Evolutionary conservation across 768 basidiomycete species (phyloP), one percentile per base, ranked within the genome.

Genomic region (Tricholoma furcatifolium): DNA sequence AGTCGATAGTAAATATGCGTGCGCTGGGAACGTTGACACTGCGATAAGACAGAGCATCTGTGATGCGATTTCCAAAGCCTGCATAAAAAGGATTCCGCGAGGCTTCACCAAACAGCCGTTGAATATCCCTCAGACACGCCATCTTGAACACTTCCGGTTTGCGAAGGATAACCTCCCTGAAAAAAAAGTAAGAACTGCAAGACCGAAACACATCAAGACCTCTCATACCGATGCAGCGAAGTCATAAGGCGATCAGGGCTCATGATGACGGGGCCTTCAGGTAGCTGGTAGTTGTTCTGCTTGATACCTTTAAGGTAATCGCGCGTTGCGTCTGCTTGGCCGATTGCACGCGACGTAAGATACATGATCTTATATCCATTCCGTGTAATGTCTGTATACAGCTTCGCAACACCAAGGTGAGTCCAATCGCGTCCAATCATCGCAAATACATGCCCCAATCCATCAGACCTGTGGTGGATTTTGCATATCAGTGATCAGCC

Each of bases 61-160:
- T 98, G 61, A 98, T 98, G 31, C 96, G 83, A 65, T 99, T 99
- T 6, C 97, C 97, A 66, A 99, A 99, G 2, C 97, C 97, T 35
- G 93, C 92, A 65, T 95, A 98, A 73, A 98, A 99, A 0, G 94
- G 88, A 58, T 82, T 87, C 57, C 80, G 76, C 30, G 75, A 70
- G 24, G 76, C 76, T 34, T 85, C 82, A 5, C 90, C 90, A 64
- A 98, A 99, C 6, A 98, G 68, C 18, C 93, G 78, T 59, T 91
- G 91, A 49, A 98, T 96, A 70, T 98, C 97, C 39, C 94, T 81
- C 53, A 98, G 72, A 71, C 95, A 98, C 2, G 96, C 94, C 97
- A 99, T 99, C 74, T 99, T 99, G 81, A 99, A 99, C n/a, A 98
- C 82, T 65, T 99, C 97, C 0, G 97, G 97, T 69, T 98, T 98